phyloP scores from a whole-genome alignment of 495 filamentous ascomycete genomes.

The Neurospora sp. region DNA sequence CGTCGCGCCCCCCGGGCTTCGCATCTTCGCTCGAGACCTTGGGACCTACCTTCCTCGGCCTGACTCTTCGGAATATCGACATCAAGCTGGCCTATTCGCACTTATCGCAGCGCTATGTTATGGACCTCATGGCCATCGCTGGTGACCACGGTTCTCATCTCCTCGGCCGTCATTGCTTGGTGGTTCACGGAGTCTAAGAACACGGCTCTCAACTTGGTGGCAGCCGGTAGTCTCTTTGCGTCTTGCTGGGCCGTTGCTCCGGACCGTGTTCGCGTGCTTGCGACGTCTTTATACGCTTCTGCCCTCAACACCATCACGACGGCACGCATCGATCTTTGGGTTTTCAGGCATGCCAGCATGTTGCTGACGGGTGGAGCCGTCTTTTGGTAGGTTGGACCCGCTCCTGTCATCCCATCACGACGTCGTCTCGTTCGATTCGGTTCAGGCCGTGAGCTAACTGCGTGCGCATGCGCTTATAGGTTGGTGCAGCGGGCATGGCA shows the following conservation, averaged over 20 bases:
- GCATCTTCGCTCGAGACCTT: neutral
- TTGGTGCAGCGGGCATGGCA: constrained; percentile 72
- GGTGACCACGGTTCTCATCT: constrained; percentile 39
- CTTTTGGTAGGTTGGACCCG: constrained; percentile 28
- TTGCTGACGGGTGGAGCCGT: constrained; percentile 34
- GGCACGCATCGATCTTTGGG: constrained; percentile 28
- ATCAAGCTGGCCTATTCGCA: neutral
- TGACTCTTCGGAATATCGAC: neutral
- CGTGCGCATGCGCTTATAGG: constrained; percentile 36
- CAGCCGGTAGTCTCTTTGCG: constrained; percentile 34
- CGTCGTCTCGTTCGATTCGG: neutral
- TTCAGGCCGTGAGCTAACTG: constrained; percentile 6
- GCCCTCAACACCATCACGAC: constrained; percentile 21
- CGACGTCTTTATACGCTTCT: constrained; percentile 27
- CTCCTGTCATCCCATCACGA: neutral
- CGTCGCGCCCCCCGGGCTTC: neutral
- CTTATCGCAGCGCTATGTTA: constrained; percentile 38
- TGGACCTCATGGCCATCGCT: constrained; percentile 40
- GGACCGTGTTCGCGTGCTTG: constrained; percentile 30
- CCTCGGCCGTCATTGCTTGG: constrained; percentile 39
- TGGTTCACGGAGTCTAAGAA: constrained; percentile 40
- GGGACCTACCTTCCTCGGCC: neutral
- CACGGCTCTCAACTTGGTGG: constrained; percentile 34
- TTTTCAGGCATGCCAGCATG: constrained; percentile 35
- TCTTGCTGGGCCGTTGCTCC: constrained; percentile 38